Base-by-base conservation (phyloP, 306 rosid species). In the Vigna trinervia region DNA sequence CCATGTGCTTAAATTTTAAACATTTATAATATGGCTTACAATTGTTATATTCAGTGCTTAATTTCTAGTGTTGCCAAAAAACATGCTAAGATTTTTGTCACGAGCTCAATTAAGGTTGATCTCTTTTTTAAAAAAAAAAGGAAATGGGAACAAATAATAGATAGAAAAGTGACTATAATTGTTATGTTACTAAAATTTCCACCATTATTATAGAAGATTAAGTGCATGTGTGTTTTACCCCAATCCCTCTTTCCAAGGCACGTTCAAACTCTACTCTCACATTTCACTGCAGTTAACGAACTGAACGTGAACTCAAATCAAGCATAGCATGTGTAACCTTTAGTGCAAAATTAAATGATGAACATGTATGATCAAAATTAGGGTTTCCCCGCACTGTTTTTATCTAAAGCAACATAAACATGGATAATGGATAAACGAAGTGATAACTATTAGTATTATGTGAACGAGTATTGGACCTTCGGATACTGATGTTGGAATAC, bases 401-500 rank as follows among this genome's bases (percentile, higher is more conserved):
- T 54, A 2, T 54, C 6, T 54, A 19, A 54, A 59, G 5, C 11
- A 2, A 28, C 65, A 28, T 1, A 64, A 1, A 3, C 14, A 34
- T 26, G 39, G 4, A 64, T 1, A 39, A 64, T 17, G 17, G 30
- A 64, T 10, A 64, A 45, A 17, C 4, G 5, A 13, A 36, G 67
- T 32, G 12, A 61, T 57, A 23, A 57, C 0, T 26, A 5, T 57
- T 57, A 20, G 5, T 26, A 12, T 36, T 12, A 39, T 45, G 14
- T 46, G 38, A 61, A 34, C 20, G n/a, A 73, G 72, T 36, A 14
- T 41, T 73, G 74, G 52, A 94, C 97, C 98, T 81, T 94, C 97
- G 9, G 88, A 58, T 15, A 92, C 88, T 4, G 89, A 19, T 6
- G 96, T 83, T 60, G 96, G 97, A 74, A 92, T 94, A 43, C 97